phyloP scores from a whole-genome alignment of 1,139 yeast genomes.

The Yamadazyma jaroonii region DNA sequence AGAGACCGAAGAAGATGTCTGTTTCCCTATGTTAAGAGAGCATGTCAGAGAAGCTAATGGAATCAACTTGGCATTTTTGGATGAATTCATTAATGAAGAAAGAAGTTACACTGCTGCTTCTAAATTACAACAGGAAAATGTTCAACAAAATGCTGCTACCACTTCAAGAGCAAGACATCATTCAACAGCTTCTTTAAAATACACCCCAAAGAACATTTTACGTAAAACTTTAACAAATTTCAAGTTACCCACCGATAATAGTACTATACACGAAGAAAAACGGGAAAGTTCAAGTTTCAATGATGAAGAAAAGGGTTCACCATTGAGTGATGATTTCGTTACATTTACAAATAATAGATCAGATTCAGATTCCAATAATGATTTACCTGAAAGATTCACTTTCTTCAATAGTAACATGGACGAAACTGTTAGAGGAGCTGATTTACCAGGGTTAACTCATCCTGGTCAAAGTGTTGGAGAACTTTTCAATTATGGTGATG shows the following conservation, averaged over 20 bases:
- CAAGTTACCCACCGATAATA: conserved; percentile 4
- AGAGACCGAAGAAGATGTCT: conserved; percentile 95
- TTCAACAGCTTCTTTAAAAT: conserved; percentile 54
- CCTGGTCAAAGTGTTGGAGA: conserved; percentile 65
- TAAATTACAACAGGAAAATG: conserved; percentile 26
- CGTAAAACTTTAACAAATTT: conserved; percentile 16
- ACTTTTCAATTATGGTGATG: conserved; percentile 60
- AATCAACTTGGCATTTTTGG: conserved; percentile 76
- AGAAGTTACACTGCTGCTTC: conserved; percentile 25
- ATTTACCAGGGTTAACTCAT: conserved; percentile 67
- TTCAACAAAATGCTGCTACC: conserved; percentile 15
- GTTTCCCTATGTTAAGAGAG: conserved; percentile 88
- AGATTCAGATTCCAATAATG: conserved; percentile 12
- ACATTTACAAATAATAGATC: conserved; percentile 15
- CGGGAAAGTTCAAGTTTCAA: conserved; percentile 18
- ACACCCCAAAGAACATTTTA: conserved; percentile 50
- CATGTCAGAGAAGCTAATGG: conserved; percentile 66
- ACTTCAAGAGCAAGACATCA: conserved; percentile 15
- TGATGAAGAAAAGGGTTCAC: conserved; percentile 21
- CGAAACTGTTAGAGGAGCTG: conserved; percentile 87
- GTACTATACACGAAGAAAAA: conserved; percentile 9
- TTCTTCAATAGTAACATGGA: conserved; percentile 80
- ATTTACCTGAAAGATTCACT: conserved; percentile 69
- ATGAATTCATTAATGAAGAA: conserved; percentile 64
- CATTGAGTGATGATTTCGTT: conserved; percentile 25